Evolutionary conservation across 169 alveolate genomes (phyloP).

Genomic region (Plasmodium knowlesi): DNA sequence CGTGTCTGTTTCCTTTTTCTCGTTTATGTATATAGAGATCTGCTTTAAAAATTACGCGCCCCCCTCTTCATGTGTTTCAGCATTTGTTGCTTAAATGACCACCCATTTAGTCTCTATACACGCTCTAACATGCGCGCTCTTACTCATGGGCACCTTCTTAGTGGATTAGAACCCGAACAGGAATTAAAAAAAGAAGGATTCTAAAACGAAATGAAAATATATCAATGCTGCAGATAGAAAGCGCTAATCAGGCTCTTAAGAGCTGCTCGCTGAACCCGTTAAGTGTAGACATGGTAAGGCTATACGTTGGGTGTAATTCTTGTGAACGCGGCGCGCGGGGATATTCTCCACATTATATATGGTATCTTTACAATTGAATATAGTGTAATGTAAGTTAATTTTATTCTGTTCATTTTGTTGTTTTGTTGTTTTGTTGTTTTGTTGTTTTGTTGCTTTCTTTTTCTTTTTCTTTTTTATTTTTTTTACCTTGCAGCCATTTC

Average conservation of each 20-base stretch:
- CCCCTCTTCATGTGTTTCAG: not conserved
- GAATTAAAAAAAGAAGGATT: slow-evolving; percentile 76
- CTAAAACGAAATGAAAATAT: slow-evolving; percentile 72
- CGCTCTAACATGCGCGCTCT: not conserved
- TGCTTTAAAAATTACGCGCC: not conserved
- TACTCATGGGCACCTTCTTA: slow-evolving; percentile 6
- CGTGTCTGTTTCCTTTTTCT: not conserved
- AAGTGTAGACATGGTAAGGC: slow-evolving; percentile 75
- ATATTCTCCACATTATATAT: not conserved
- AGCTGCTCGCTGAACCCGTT: slow-evolving; percentile 38
- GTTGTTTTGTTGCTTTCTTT: too few species aligned
- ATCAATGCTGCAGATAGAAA: slow-evolving; percentile 60
- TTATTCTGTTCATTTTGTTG: not conserved
- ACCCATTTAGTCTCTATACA: not conserved
- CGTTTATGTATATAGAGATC: not conserved
- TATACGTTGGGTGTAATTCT: not conserved
- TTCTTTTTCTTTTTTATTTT: too few species aligned
- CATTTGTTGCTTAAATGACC: not conserved
- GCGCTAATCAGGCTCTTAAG: slow-evolving; percentile 73
- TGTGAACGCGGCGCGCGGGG: not conserved
- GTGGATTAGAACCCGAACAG: slow-evolving; percentile 83
- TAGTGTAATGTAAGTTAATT: not conserved
- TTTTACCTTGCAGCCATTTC: not conserved
- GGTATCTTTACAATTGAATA: not conserved
- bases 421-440: too few species aligned